Percentiles rank a stretch among this genome's conserved stretches.
Conservation (phyloP, 2,329 filamentous ascomycete species). For the Exophiala aquamarina region DNA sequence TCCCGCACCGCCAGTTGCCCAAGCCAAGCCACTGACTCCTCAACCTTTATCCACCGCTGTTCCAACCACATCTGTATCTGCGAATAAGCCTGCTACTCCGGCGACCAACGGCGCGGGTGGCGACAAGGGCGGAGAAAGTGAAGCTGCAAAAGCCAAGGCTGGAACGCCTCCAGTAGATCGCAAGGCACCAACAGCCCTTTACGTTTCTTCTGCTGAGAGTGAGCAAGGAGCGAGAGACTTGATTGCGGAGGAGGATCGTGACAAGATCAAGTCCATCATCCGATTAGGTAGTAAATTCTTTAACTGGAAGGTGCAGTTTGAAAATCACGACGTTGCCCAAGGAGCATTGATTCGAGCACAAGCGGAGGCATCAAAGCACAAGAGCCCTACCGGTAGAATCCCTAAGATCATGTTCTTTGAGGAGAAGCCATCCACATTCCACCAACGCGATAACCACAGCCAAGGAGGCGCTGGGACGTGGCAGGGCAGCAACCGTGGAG, state of each 20-base stretch:
- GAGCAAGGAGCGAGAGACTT: conserved; percentile 81
- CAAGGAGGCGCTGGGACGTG: conserved; percentile 56
- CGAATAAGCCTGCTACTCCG: conserved; percentile 40
- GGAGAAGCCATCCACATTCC: conserved; percentile 55
- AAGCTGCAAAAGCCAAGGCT: conserved; percentile 61
- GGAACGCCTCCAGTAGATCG: conserved; percentile 50
- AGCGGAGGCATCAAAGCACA: conserved; percentile 71
- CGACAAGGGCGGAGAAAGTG: conserved; percentile 42
- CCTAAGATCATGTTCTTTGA: conserved; percentile 83
- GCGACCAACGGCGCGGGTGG: conserved; percentile 54
- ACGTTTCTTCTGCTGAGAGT: conserved; percentile 80
- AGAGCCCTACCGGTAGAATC: conserved; percentile 69
- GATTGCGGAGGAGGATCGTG: conserved; percentile 77
- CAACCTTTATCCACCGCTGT: conserved; percentile 40
- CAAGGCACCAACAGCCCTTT: conserved; percentile 75
- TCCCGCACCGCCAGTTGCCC: conserved; percentile 44
- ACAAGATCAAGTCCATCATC: conserved; percentile 76
- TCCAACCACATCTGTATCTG: conserved; percentile 27
- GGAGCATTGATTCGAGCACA: conserved; percentile 68
- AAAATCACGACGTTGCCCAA: conserved; percentile 75
- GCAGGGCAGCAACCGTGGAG: conserved; percentile 60
- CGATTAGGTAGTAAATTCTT: conserved; percentile 64
- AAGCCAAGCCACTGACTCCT: conserved; percentile 52
- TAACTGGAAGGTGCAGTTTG: conserved; percentile 86
- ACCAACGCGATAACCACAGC: conserved; percentile 34